Base-by-base conservation (phyloP, 352 stramenopile genomes). In the Pythium pyrilobum region DNA sequence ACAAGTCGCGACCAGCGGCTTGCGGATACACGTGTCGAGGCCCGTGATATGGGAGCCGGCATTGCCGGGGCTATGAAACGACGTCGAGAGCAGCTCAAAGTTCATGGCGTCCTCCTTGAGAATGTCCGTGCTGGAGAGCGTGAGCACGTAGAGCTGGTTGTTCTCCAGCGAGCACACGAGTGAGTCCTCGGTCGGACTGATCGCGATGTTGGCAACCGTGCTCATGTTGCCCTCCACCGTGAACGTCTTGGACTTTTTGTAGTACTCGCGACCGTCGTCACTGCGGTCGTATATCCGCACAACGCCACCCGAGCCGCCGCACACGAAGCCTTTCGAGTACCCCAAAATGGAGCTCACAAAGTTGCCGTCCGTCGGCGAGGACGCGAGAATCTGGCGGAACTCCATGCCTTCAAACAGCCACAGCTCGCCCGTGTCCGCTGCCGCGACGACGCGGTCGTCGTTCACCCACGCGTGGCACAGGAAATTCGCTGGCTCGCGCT, bases 371-470 rank as follows among this genome's bases (percentile, higher is more conserved):
- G 70, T 67, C 1, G 81, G 72, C 5, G 87, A 94, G 4, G 76
- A 81, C 2, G 64, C 65, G 42, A 96, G 64, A 7, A 92, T 68
- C 21, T 87, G 79, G 9, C 87, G 76, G 58, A 97, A 95, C 50
- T 98, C 94, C 41, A 96, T 80, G 65, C 86, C 81, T 46, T 98
- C 92, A 60, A 98, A 97, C 8, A 98, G 38, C 75, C 72, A 97
- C 24, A 98, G 59, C 40, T 97, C 87, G 0, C 91, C 92, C 0
- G 74, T 81, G 59, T 96, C 87, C 0, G 90, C 92, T 2, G 87
- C 85, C 7, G 92, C 83, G 3, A 98, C 67, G 5, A 98, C 71
- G 11, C 89, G 78, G 13, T 98, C 92, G 29, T 98, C 90, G 9
- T 64, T 81, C 23, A 98, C 76, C 92, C 92, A 98, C 11, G 74